phyloP scores from a whole-genome alignment of 169 alveolate genomes.

The Plasmodium gonderi region DNA sequence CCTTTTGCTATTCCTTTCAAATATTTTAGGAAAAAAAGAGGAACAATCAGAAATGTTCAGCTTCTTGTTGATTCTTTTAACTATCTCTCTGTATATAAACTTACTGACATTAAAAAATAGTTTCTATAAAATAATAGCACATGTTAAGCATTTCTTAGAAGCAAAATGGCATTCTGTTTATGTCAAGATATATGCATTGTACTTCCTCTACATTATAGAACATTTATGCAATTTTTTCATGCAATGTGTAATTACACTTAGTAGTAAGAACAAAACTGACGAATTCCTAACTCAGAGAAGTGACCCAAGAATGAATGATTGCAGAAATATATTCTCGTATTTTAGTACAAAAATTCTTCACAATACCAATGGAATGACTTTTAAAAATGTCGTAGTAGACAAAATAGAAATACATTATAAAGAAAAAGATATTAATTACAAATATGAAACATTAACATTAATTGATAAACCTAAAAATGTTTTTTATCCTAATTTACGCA shows the following conservation, averaged over 20 bases:
- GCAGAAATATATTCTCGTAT: neutral
- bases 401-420: slow-evolving; percentile 22
- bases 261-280: neutral
- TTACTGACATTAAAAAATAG: neutral
- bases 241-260: neutral
- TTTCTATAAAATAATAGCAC: neutral
- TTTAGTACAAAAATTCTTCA: neutral
- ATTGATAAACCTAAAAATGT: neutral
- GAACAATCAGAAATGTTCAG: slow-evolving; percentile 2
- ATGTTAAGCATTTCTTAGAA: neutral
- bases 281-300: neutral
- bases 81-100: slow-evolving; percentile 16
- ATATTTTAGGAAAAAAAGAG: neutral
- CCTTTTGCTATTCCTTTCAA: slow-evolving; percentile 1
- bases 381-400: slow-evolving; percentile 5
- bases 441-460: slow-evolving; percentile 7
- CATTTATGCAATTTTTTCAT: neutral
- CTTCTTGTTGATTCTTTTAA: slow-evolving; percentile 7
- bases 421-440: slow-evolving; percentile 10
- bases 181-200: neutral
- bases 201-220: neutral
- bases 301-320: neutral
- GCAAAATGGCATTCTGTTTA: neutral
- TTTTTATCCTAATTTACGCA: neutral
- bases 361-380: neutral